These are phyloP conservation scores for Singerocomus inundabilis DNA, from an alignment of 1,284 basidiomycete species.

Conservation along the genomic window DNA sequence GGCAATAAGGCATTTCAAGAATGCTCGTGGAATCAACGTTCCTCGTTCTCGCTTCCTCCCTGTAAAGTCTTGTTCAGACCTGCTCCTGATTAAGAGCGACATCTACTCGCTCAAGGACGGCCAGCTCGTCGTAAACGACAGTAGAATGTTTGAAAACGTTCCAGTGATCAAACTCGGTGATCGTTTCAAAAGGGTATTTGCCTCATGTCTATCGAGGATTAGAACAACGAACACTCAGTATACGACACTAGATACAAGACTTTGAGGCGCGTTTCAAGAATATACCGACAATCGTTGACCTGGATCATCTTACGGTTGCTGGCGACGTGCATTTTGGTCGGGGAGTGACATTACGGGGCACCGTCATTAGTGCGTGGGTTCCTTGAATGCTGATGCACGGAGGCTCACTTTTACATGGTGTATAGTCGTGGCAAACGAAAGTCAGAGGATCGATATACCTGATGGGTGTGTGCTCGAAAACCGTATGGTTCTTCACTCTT, in stretches of 20 bases:
- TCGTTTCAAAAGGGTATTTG: slow-evolving; percentile 79
- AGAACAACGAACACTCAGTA: background rate
- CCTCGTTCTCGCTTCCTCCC: slow-evolving; percentile 96
- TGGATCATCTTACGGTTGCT: slow-evolving; percentile 94
- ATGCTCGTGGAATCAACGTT: slow-evolving; percentile 95
- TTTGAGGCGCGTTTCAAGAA: slow-evolving; percentile 98
- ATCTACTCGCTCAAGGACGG: slow-evolving; percentile 95
- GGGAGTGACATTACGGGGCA: slow-evolving; percentile 83
- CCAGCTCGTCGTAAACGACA: slow-evolving; percentile 85
- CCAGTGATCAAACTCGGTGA: slow-evolving; percentile 97
- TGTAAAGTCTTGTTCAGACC: slow-evolving; percentile 87
- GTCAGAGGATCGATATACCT: slow-evolving; percentile 90
- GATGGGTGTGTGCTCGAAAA: slow-evolving; percentile 94
- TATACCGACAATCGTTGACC: slow-evolving; percentile 87
- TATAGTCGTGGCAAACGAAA: slow-evolving; percentile 80
- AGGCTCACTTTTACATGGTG: background rate
- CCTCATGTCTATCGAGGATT: background rate
- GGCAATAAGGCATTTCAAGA: slow-evolving; percentile 94
- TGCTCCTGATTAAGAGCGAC: slow-evolving; percentile 93
- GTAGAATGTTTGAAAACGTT: slow-evolving; percentile 86
- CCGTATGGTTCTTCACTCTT: slow-evolving; percentile 44
- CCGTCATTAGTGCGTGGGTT: slow-evolving; percentile 55
- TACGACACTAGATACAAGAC: slow-evolving; percentile 66
- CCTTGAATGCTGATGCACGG: background rate
- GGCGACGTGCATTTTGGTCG: slow-evolving; percentile 95